Conservation (phyloP, 139 green algal species). For the Spirogloea muscicola region DNA sequence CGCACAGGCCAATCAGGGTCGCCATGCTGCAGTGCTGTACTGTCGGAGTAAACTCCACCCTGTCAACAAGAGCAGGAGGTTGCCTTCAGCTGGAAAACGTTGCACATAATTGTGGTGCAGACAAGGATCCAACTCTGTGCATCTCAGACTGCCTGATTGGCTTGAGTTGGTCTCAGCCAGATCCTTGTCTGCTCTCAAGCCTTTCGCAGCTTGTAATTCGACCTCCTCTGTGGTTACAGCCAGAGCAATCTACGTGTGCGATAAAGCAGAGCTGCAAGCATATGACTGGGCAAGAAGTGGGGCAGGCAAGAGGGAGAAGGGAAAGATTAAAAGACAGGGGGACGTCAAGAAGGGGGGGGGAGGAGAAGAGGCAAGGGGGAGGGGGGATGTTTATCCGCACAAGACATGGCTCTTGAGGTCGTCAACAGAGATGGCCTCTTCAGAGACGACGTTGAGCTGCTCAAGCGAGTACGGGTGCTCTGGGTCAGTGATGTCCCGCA, state of each 20-base stretch:
- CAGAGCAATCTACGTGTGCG: too few species aligned
- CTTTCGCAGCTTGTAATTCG: too few species aligned
- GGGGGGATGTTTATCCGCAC: background rate
- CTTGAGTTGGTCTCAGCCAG: too few species aligned
- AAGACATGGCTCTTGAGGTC: slow-evolving; percentile 29
- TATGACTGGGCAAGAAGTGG: too few species aligned
- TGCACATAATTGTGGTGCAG: too few species aligned
- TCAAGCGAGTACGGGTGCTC: slow-evolving; percentile 97
- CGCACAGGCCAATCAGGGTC: slow-evolving; percentile 94
- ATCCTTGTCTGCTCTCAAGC: too few species aligned
- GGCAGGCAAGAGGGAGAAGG: background rate
- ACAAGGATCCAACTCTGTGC: too few species aligned
- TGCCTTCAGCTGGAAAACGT: too few species aligned
- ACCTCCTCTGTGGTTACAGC: too few species aligned
- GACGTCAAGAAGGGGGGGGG: background rate
- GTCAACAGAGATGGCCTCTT: slow-evolving; percentile 49
- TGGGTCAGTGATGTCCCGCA: slow-evolving; percentile 87
- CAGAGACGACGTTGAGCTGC: slow-evolving; percentile 70
- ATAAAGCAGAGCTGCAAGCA: too few species aligned
- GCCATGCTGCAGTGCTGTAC: slow-evolving; percentile 96
- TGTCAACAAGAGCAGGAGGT: slow-evolving; percentile 33
- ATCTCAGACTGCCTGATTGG: too few species aligned
- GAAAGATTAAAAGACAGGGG: background rate
- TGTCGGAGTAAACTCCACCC: slow-evolving; percentile 56
- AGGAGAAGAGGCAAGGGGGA: background rate